These are phyloP conservation scores for Ganoderma boninense DNA, from an alignment of 1,284 basidiomycete species.

Conservation along the genomic window DNA sequence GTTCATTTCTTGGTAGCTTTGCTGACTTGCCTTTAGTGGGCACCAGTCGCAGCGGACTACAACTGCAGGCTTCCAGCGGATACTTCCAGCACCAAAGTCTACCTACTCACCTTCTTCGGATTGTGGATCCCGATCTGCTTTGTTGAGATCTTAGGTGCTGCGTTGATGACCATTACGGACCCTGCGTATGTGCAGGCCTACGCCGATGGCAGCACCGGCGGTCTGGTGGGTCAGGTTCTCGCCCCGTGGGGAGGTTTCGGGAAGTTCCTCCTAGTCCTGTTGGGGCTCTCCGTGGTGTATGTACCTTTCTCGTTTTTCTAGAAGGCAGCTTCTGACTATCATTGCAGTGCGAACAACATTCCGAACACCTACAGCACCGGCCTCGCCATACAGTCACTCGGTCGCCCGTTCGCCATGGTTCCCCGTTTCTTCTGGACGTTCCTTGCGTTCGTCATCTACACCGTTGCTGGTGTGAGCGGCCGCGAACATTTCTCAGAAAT, in stretches of 20 bases:
- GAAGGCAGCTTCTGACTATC: neutral
- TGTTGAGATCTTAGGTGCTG: conserved; percentile 62
- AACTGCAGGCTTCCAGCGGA: conserved; percentile 59
- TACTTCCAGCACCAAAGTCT: conserved; percentile 56
- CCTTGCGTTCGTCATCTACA: conserved; percentile 60
- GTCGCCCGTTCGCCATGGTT: conserved; percentile 60
- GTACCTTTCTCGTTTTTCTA: neutral
- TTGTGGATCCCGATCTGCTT: conserved; percentile 64
- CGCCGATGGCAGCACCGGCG: conserved; percentile 57
- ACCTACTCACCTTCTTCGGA: conserved; percentile 63
- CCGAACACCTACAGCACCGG: conserved; percentile 68
- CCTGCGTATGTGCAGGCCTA: conserved; percentile 59
- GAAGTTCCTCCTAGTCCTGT: conserved; percentile 65
- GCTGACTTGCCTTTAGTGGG: conserved; percentile 43
- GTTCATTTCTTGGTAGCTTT: neutral
- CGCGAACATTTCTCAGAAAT: conserved; percentile 68
- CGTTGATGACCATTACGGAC: conserved; percentile 64
- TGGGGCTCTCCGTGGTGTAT: conserved; percentile 63
- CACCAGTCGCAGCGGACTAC: conserved; percentile 62
- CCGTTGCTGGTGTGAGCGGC: conserved; percentile 68
- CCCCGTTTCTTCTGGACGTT: conserved; percentile 71
- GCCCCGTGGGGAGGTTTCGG: conserved; percentile 60
- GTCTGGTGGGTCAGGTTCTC: conserved; percentile 52
- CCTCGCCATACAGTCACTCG: conserved; percentile 63
- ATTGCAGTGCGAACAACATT: conserved; percentile 61